Base-by-base conservation (phyloP, 306 rosid species). In the Trifolium dubium region DNA sequence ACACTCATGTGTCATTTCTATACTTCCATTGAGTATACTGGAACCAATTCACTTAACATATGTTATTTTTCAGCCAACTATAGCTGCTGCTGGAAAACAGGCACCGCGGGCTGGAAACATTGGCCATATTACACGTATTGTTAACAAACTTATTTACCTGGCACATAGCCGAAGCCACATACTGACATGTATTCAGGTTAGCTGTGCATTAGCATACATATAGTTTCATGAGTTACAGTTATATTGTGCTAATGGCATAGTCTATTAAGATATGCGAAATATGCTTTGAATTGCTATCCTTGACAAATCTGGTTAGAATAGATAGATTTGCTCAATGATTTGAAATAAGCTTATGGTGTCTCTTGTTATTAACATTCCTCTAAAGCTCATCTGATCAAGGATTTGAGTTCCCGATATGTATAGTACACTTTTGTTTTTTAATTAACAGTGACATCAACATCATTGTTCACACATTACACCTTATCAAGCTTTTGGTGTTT, bases 51-150 rank as follows among this genome's bases (percentile, higher is more conserved):
- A 49, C 17, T 66, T 10, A 11, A 10, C 46, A 46, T 64, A 56
- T 63, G 69, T 85, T 80, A 31, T 71, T 58, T 76, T 87, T 87
- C 83, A 95, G 99, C 91, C 96, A 81, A 92, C 99, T 3, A 30
- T 80, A 64, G 85, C 88, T 67, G 86, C 96, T 50, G 37, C 77
- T 67, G 96, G 96, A 19, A 90, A 85, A 77, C 83, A 9, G 69
- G 85, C 89, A 9, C 93, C 96, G 54, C 92, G 93, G 74, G 87
- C 75, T 5, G 97, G 99, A 77, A 90, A 95, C 84, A 77, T 92
- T 66, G 99, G 99, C 30, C 98, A 95, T 79, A 87, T 90, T 41
- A 90, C 97, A 29, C 85, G 90, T 53, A 78, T 90, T 75, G 84
- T 87, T 75, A 95, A 90, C 83, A 92, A 90, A 85, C 87, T 95